These are phyloP conservation scores for Amphichorda felina DNA, from an alignment of 2,329 filamentous ascomycete genomes.

Conservation along the genomic window DNA sequence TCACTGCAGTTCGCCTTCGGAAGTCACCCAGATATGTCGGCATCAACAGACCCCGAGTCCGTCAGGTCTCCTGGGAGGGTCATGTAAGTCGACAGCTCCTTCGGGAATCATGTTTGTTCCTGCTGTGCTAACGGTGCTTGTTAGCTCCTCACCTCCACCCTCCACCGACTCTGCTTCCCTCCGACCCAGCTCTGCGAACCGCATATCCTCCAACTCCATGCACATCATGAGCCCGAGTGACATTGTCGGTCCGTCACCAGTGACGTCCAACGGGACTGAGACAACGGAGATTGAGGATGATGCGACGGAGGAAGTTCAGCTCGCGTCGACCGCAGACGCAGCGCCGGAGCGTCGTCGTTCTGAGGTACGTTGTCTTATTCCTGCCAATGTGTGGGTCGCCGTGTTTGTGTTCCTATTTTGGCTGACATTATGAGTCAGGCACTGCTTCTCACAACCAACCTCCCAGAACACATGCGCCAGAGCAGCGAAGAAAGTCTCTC, in stretches of 20 bases:
- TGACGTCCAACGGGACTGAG: conserved; percentile 75
- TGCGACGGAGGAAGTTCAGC: conserved; percentile 43
- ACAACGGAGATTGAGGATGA: conserved; percentile 80
- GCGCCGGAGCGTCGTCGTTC: conserved; percentile 11
- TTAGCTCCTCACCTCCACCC: conserved; percentile 22
- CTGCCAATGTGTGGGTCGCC: neutral
- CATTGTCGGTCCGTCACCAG: conserved; percentile 69
- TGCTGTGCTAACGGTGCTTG: neutral
- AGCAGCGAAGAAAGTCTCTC: conserved; percentile 68
- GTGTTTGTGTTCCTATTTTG: too few species aligned
- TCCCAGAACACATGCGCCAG: conserved; percentile 45
- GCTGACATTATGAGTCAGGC: conserved; percentile 14
- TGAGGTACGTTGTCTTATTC: conserved; percentile 13
- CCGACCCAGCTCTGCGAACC: conserved; percentile 37
- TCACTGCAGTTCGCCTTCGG: conserved; percentile 30
- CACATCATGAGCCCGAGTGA: conserved; percentile 51
- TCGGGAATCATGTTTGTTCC: neutral
- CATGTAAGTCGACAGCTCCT: conserved; percentile 29
- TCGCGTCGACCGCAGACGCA: conserved; percentile 7
- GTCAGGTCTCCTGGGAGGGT: conserved; percentile 35
- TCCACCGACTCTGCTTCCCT: conserved; percentile 33
- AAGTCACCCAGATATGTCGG: conserved; percentile 39
- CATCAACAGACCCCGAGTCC: conserved; percentile 39
- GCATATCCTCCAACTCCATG: conserved; percentile 38
- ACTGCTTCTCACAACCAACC: conserved; percentile 42